A percentile compares a stretch with the other conserved stretches of the same genome.
Conservation (phyloP, 2,329 filamentous ascomycete species). For the Byssoonygena ceratinophila region DNA sequence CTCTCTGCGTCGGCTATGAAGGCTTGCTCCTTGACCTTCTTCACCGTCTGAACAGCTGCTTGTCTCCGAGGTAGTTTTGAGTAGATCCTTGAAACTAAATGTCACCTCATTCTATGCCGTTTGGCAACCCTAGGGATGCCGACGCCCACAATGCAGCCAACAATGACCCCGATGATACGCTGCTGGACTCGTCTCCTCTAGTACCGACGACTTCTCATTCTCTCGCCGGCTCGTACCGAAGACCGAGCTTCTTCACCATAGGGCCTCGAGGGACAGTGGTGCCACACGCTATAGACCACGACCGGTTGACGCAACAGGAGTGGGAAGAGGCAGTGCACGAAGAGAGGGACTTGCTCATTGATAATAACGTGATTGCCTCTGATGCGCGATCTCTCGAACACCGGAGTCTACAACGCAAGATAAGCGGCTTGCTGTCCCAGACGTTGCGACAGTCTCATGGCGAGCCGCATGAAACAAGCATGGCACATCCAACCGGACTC, state of each 20-base stretch:
- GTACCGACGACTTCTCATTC: constrained; percentile 33
- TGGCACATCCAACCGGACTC: constrained; percentile 8
- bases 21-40: not conserved
- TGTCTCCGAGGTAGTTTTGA: not conserved
- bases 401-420: constrained; percentile 22
- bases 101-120: not conserved
- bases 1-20: not conserved
- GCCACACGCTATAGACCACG: constrained; percentile 34
- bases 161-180: not conserved
- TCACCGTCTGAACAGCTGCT: not conserved
- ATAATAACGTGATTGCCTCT: constrained; percentile 49
- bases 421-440: constrained; percentile 13
- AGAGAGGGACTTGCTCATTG: constrained; percentile 48
- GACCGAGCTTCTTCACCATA: constrained; percentile 66
- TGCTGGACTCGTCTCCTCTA: constrained; percentile 8
- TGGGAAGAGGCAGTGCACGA: constrained; percentile 45
- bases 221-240: constrained; percentile 58
- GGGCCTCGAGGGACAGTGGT: constrained; percentile 60
- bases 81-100: not conserved
- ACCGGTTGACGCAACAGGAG: constrained; percentile 43
- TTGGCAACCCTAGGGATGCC: not conserved
- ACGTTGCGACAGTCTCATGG: not conserved
- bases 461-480: constrained; percentile 11
- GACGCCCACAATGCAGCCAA: not conserved
- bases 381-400: constrained; percentile 31